A percentile compares a stretch with the other conserved stretches of the same genome.
phyloP scores from a whole-genome alignment of 2,329 filamentous ascomycete species.

The Graphiopsis chlorocephala region DNA sequence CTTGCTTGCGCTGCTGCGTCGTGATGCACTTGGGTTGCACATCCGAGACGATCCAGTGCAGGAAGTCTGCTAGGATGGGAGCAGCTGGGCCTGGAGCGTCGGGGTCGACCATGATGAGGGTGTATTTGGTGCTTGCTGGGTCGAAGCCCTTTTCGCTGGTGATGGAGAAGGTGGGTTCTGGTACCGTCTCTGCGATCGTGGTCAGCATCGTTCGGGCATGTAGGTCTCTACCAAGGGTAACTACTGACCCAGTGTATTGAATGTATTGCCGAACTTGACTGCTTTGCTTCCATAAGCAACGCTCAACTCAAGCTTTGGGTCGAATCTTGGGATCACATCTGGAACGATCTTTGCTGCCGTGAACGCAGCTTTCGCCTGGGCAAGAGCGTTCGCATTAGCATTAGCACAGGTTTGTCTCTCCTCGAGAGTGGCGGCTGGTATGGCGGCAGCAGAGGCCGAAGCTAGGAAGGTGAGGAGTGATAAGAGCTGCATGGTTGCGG shows the following conservation, averaged over 20 bases:
- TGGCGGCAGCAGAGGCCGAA: slow-evolving; percentile 6
- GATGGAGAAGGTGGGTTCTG: slow-evolving; percentile 23
- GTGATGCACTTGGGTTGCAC: slow-evolving; percentile 26
- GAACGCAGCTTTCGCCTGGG: slow-evolving; percentile 20
- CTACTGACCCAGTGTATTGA: slow-evolving; percentile 21
- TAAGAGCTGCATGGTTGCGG: slow-evolving; percentile 19
- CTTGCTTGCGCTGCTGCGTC: slow-evolving; percentile 18
- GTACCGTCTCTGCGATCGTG: slow-evolving; percentile 20
- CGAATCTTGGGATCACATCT: slow-evolving; percentile 23
- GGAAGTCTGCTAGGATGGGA: slow-evolving; percentile 20
- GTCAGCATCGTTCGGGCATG: neutral
- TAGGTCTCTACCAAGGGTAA: neutral
- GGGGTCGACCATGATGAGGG: slow-evolving; percentile 27
- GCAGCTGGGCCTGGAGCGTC: slow-evolving; percentile 24
- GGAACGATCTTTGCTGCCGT: slow-evolving; percentile 21
- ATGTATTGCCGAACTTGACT: slow-evolving; percentile 25
- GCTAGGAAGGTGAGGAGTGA: slow-evolving; percentile 18
- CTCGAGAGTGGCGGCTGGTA: slow-evolving; percentile 18
- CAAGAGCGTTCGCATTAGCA: slow-evolving; percentile 17
- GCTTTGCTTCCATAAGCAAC: slow-evolving; percentile 22
- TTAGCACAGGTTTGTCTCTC: slow-evolving; percentile 18
- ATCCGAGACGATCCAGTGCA: slow-evolving; percentile 25
- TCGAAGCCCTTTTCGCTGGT: slow-evolving; percentile 23
- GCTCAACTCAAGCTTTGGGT: slow-evolving; percentile 17
- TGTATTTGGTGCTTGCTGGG: slow-evolving; percentile 26